phyloP scores from a whole-genome alignment of 257 asterid genomes.

The Eucommia ulmoides region DNA sequence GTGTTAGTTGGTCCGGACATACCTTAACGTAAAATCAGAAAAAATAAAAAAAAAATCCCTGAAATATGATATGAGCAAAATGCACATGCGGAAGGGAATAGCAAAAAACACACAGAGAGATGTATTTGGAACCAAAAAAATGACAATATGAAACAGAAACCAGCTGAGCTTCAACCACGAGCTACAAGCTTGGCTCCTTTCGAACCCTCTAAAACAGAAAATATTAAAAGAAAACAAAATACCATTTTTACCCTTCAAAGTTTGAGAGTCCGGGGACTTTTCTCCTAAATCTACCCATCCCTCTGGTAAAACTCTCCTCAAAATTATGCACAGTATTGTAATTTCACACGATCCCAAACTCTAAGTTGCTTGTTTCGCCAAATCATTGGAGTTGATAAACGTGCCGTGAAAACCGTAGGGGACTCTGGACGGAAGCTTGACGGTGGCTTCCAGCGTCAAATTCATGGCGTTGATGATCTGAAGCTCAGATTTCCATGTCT shows the following conservation, averaged over 20 bases:
- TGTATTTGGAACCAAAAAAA: no score
- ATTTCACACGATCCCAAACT: no score
- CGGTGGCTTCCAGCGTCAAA: constrained; percentile 4
- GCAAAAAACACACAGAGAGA: no score
- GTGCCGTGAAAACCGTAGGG: constrained; percentile 19
- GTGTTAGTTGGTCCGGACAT: no score
- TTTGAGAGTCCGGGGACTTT: background rate
- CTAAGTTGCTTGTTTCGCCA: constrained; percentile 3
- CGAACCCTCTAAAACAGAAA: background rate
- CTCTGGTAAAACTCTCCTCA: background rate
- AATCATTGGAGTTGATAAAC: constrained; percentile 6
- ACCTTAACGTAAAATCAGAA: no score
- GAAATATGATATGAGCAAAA: no score
- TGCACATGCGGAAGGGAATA: no score
- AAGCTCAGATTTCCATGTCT: constrained; percentile 8
- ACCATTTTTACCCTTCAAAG: background rate
- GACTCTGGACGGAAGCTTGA: constrained; percentile 13
- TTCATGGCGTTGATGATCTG: constrained; percentile 9
- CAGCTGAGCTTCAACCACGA: background rate
- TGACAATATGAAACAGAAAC: no score
- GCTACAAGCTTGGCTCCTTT: background rate
- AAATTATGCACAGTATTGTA: background rate
- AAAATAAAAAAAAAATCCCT: no score
- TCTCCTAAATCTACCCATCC: background rate
- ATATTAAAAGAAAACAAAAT: background rate